Conservation (phyloP, 495 filamentous ascomycete species). For the Aspergillus olivimuriae region DNA sequence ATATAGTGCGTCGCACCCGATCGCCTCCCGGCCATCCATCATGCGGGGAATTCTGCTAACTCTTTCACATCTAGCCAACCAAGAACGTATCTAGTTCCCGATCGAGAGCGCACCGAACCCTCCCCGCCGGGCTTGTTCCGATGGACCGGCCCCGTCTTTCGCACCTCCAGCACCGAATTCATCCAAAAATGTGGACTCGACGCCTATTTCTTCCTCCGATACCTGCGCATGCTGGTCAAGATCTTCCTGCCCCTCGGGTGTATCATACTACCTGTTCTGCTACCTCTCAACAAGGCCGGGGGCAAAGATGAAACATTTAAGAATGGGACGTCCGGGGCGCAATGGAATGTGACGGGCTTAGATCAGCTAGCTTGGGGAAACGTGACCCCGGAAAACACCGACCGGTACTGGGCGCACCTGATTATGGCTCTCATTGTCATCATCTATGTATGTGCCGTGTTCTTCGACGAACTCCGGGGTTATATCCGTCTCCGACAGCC, state of each 20-base stretch:
- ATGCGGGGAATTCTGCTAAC: conserved; percentile 12
- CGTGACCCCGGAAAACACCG: conserved; percentile 59
- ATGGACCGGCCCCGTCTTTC: conserved; percentile 67
- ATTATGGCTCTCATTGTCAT: conserved; percentile 75
- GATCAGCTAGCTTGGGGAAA: conserved; percentile 90
- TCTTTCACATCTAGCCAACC: conserved; percentile 53
- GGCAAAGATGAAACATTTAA: conserved; percentile 55
- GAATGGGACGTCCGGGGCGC: conserved; percentile 31
- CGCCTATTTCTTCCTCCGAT: conserved; percentile 96
- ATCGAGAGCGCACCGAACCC: conserved; percentile 70
- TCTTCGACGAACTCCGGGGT: conserved; percentile 80
- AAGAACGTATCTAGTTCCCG: conserved; percentile 84
- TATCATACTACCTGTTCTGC: conserved; percentile 74
- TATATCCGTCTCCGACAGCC: conserved; percentile 93
- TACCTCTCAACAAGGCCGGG: conserved; percentile 73
- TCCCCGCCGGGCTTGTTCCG: conserved; percentile 64
- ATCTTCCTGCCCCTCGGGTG: conserved; percentile 80
- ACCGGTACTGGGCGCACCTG: conserved; percentile 85
- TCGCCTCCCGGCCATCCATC: background rate
- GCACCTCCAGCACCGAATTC: conserved; percentile 75
- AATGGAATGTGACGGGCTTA: conserved; percentile 57
- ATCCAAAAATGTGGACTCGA: conserved; percentile 94
- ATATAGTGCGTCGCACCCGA: conserved; percentile 62
- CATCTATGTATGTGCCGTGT: conserved; percentile 77
- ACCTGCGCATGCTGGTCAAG: conserved; percentile 85